A percentile compares a stretch with the other conserved stretches of the same genome.
phyloP scores from a whole-genome alignment of 2,329 filamentous ascomycete species.

The Penicillium sp. region DNA sequence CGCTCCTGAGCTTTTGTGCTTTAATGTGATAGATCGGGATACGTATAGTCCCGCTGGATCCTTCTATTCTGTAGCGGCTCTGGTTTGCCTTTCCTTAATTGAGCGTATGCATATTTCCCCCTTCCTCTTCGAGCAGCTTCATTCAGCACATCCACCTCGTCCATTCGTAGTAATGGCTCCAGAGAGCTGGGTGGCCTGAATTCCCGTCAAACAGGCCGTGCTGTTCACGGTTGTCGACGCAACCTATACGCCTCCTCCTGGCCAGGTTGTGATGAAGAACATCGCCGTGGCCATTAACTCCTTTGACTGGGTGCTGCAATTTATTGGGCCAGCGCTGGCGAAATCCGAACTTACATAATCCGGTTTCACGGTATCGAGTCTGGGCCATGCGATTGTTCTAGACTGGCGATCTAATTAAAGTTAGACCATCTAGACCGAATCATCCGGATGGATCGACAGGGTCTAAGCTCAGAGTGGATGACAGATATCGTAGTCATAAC shows the following conservation, averaged over 20 bases:
- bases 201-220: neutral
- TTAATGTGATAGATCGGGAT: no score
- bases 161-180: neutral
- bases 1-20: no score
- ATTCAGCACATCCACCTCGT: no score
- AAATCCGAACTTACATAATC: no score
- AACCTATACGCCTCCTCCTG: slow-evolving; percentile 35
- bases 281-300: slow-evolving; percentile 45
- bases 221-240: slow-evolving; percentile 37
- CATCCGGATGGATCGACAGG: neutral
- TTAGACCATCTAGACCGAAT: neutral
- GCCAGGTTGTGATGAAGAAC: slow-evolving; percentile 43
- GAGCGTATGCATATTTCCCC: no score
- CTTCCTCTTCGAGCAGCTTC: no score
- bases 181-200: slow-evolving; percentile 13
- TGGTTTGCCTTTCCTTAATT: no score
- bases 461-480: neutral
- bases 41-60: no score
- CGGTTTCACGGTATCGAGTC: neutral
- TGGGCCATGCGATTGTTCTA: slow-evolving; percentile 5
- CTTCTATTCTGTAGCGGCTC: no score
- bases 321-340: slow-evolving; percentile 19
- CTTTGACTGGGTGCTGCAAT: slow-evolving; percentile 43
- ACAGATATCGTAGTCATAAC: neutral
- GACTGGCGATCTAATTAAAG: neutral